Evolutionary conservation across 805 yeast species (phyloP).

Genomic region (Phaffomyces antillensis): DNA sequence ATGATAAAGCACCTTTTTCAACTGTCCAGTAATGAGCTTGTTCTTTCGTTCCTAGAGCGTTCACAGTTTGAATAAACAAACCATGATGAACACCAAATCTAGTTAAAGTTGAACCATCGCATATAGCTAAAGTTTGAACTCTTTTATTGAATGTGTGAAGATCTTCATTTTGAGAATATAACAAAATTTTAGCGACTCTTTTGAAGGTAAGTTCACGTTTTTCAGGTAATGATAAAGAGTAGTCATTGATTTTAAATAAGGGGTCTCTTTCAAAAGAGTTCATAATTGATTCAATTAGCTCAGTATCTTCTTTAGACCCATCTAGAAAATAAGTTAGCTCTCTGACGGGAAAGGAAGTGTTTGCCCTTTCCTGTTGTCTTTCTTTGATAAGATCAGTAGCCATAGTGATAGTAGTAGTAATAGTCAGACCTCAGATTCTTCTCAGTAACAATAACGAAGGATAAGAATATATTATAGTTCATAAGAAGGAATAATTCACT

Average conservation of each 20-base stretch:
- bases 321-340: conserved; percentile 49
- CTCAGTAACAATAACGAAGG: too few species aligned
- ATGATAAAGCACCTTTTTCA: conserved; percentile 50
- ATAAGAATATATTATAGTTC: too few species aligned
- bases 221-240: conserved; percentile 44
- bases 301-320: conserved; percentile 37
- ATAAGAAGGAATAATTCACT: too few species aligned
- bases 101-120: conserved; percentile 76
- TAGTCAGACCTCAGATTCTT: too few species aligned
- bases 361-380: conserved; percentile 33
- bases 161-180: conserved; percentile 42
- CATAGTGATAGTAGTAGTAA: neutral
- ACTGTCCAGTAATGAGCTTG: conserved; percentile 80
- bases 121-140: conserved; percentile 46
- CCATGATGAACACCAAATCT: conserved; percentile 86
- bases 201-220: conserved; percentile 53
- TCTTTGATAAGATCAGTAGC: conserved; percentile 11
- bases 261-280: conserved; percentile 65
- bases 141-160: conserved; percentile 42
- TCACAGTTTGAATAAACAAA: conserved; percentile 67
- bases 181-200: conserved; percentile 39
- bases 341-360: conserved; percentile 34
- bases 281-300: conserved; percentile 37
- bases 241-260: conserved; percentile 42
- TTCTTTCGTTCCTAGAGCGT: conserved; percentile 79